phyloP scores from a whole-genome alignment of 495 filamentous ascomycete genomes.

The Xylaria sp. region DNA sequence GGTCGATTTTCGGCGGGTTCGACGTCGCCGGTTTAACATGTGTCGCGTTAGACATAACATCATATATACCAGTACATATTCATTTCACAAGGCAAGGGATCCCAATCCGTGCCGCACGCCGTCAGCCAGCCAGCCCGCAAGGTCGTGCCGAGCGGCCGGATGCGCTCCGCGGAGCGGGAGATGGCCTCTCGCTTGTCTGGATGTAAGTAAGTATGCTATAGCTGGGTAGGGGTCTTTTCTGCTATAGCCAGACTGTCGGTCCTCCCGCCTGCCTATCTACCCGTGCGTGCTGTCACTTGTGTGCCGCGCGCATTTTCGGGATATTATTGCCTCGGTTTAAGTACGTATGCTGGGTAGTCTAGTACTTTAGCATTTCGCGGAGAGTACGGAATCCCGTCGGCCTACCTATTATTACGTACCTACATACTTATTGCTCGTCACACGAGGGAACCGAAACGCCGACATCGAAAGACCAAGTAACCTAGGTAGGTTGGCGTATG shows the following conservation, averaged over 20 bases:
- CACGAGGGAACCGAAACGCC: background rate
- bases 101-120: background rate
- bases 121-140: conserved; percentile 10
- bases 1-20: background rate
- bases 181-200: background rate
- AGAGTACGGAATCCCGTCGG: background rate
- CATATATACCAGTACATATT: too few species aligned
- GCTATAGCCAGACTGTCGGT: conserved; percentile 1
- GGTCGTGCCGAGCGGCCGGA: conserved; percentile 6
- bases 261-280: too few species aligned
- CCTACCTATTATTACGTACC: background rate
- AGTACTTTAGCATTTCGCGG: background rate
- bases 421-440: conserved; percentile 9
- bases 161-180: conserved; percentile 15
- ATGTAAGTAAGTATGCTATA: background rate
- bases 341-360: background rate
- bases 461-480: background rate
- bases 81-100: conserved; percentile 13
- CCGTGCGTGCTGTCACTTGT: too few species aligned
- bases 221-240: background rate
- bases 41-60: background rate
- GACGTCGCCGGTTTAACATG: conserved; percentile 9
- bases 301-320: too few species aligned
- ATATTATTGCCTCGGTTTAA: background rate
- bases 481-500: conserved; percentile 1